A percentile compares a stretch with the other conserved stretches of the same genome.
phyloP scores from a whole-genome alignment of 2,329 filamentous ascomycete species.

The Orbilia brochopaga region DNA sequence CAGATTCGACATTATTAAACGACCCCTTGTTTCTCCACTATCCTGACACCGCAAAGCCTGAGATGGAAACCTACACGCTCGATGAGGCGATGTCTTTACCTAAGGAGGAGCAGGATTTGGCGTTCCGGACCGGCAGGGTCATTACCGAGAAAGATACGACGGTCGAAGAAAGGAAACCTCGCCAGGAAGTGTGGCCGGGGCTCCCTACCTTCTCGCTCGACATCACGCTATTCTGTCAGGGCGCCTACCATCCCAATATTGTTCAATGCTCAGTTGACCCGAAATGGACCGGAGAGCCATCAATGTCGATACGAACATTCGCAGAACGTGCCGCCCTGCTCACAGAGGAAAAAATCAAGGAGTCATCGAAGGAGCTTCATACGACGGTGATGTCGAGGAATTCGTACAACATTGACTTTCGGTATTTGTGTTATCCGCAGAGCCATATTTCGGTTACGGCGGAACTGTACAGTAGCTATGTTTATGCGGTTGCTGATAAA shows the following conservation, averaged over 20 bases:
- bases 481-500: background rate
- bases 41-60: too few species aligned
- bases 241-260: background rate
- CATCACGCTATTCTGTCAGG: background rate
- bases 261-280: background rate
- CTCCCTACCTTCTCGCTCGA: background rate
- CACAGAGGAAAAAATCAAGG: background rate
- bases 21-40: background rate
- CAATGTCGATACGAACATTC: background rate
- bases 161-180: too few species aligned
- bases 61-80: too few species aligned
- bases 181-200: too few species aligned
- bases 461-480: background rate
- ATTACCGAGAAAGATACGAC: too few species aligned
- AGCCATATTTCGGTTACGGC: background rate
- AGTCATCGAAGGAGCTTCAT: background rate
- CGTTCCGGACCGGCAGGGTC: background rate
- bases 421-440: background rate
- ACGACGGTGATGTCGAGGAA: background rate
- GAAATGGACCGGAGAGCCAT: background rate
- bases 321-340: background rate
- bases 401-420: background rate
- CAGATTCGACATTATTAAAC: background rate
- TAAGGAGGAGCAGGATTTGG: background rate
- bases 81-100: too few species aligned